Base-by-base conservation (phyloP, 306 rosid genomes). In the Vicia sativa region DNA sequence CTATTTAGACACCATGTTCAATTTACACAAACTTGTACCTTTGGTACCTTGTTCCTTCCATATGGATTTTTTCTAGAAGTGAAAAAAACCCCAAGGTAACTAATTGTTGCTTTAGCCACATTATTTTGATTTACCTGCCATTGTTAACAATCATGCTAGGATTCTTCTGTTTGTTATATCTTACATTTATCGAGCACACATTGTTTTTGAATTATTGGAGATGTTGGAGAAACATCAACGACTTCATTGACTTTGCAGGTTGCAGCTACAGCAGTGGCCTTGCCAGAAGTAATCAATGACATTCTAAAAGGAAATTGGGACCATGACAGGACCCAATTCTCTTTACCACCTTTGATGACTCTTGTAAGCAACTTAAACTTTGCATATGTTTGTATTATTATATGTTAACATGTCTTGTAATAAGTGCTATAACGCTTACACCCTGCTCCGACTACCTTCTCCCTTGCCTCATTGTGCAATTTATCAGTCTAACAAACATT, bases 301-400 rank as follows among this genome's bases (percentile, higher is more conserved):
- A 77, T 93, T 76, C 79, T 93, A 53, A 82, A 85, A 53, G 96
- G 88, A 78, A 85, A 80, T 6, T 90, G 99, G 97, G 96, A 93
- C 79, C 96, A 93, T 73, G 90, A 82, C 79, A 86, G 87, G 74
- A 82, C 87, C 5, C 83, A 83, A 79, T 88, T 93, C 83, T 90
- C 90, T 72, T 81, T 93, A 80, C 99, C 99, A 70, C 97, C 99
- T 70, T 77, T 90, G 81, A 85, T 93, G 99, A 88, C 84, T 78
- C 97, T 93, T 54, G 97, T 93, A 83, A 85, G 95, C 80, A 72
- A 67, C 70, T 74, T 54, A 9, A 45, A 41, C 69, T 76, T 66
- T 56, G 55, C 65, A 25, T 41, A 62, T 48, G 48, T 74, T 55
- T 9, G 21, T 11, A 25, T 25, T 68, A 42, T 23, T 72, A 55